Evolutionary conservation across 345 rosid species (phyloP).

Genomic region (Murraya paniculata): DNA sequence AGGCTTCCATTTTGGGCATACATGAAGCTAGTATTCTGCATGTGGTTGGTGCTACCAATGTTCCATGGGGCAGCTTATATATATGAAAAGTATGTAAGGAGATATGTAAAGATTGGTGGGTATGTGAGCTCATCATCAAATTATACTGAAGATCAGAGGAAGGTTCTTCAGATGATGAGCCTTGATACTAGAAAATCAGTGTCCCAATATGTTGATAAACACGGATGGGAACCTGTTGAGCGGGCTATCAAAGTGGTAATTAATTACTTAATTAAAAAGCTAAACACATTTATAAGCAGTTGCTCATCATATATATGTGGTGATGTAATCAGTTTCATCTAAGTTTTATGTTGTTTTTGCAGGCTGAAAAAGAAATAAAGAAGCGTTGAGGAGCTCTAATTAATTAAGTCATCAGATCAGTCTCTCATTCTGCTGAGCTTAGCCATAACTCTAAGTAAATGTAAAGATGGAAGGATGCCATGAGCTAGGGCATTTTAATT

Average conservation of each 20-base stretch:
- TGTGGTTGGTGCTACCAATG: constrained; percentile 84
- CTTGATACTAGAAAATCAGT: constrained; percentile 81
- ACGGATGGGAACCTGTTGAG: constrained; percentile 83
- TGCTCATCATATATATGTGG: background rate
- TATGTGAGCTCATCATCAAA: constrained; percentile 19
- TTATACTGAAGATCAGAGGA: constrained; percentile 61
- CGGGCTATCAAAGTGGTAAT: constrained; percentile 75
- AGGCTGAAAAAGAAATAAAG: constrained; percentile 90
- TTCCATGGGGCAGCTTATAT: constrained; percentile 92
- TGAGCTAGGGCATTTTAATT: too few species aligned
- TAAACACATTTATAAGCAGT: background rate
- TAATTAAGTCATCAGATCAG: background rate
- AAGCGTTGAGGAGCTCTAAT: constrained; percentile 32
- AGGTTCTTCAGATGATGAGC: constrained; percentile 86
- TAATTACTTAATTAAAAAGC: background rate
- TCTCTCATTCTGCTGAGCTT: background rate
- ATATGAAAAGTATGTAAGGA: constrained; percentile 55
- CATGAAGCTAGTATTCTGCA: constrained; percentile 63
- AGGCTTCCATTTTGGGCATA: constrained; percentile 95
- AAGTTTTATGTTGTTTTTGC: constrained; percentile 12
- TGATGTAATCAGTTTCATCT: background rate
- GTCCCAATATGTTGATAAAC: constrained; percentile 50
- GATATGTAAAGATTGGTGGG: constrained; percentile 61
- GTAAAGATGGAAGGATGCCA: background rate
- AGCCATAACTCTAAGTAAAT: background rate